Evolutionary conservation across 495 filamentous ascomycete genomes (phyloP).

Genomic region (Copromyces sp.): DNA sequence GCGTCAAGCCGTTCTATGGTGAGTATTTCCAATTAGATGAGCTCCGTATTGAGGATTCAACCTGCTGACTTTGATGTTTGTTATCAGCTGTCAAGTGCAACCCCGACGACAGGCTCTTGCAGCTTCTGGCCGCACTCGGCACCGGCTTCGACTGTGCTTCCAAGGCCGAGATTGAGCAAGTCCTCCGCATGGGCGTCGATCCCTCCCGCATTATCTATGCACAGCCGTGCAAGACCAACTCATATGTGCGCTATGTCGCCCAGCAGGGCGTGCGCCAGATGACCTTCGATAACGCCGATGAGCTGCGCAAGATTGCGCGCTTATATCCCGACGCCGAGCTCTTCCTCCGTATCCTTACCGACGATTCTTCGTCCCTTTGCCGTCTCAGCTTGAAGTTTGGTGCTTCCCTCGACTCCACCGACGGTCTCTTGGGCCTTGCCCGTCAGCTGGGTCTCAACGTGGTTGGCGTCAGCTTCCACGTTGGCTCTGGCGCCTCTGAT

Average conservation of each 20-base stretch:
- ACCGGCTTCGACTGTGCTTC: slow-evolving; percentile 98
- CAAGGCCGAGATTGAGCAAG: slow-evolving; percentile 89
- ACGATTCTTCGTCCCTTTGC: slow-evolving; percentile 90
- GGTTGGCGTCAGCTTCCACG: slow-evolving; percentile 94
- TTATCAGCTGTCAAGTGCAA: slow-evolving; percentile 91
- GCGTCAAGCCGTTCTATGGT: slow-evolving; percentile 97
- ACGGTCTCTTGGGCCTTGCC: slow-evolving; percentile 68
- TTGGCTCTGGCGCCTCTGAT: slow-evolving; percentile 90
- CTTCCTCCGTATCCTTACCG: slow-evolving; percentile 86
- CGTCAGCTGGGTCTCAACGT: slow-evolving; percentile 88
- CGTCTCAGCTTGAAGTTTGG: slow-evolving; percentile 95
- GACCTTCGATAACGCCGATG: slow-evolving; percentile 97
- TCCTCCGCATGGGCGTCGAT: slow-evolving; percentile 74
- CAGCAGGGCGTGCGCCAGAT: slow-evolving; percentile 86
- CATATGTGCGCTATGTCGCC: slow-evolving; percentile 82
- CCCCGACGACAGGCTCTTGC: slow-evolving; percentile 79
- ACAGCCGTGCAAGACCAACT: slow-evolving; percentile 98
- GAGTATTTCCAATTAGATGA: slow-evolving; percentile 22
- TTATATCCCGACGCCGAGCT: slow-evolving; percentile 82
- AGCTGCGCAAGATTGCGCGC: slow-evolving; percentile 93
- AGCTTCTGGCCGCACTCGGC: slow-evolving; percentile 75
- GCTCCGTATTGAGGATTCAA: background rate
- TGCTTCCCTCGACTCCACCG: slow-evolving; percentile 71
- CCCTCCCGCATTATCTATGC: slow-evolving; percentile 95
- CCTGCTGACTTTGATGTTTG: slow-evolving; percentile 2